Evolutionary conservation across 805 yeast genomes (phyloP), one percentile per base, ranked within the genome.

Genomic region (Komagataella kurtzmanii): DNA sequence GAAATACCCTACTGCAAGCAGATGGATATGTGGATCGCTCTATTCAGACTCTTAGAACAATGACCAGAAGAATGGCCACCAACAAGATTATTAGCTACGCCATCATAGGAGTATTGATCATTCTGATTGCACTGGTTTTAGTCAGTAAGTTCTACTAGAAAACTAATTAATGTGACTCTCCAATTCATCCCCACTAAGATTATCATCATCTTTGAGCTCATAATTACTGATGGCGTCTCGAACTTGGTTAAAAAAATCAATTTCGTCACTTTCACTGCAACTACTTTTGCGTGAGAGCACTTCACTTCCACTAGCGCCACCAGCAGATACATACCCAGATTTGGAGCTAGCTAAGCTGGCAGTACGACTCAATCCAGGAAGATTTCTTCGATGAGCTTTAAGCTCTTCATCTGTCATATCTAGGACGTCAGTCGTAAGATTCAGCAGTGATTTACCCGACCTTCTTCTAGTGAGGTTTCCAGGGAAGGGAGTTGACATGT

Each of bases 51-150:
- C 72, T 93, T 60, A 81, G 88, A 59, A 76, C 87, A 17, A 93
- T 93, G 99, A 85, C 96, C 23, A 77, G 98, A 66, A 73, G 98
- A 60, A 75, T 90, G 74, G 88, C 95, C 8, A 91, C 97, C 5
- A 91, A 91, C 67, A 85, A 88, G 65, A 74, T 90, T 58, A 85
- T 91, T 56, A 87, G 95, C 53, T 87, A 88, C 60, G 95, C 95
- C 8, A 91, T 91, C 53, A 91, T 91, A 52, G 96, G 86, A 6
- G 90, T 91, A 17, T 75, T 91, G 61, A 80, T 91, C 6, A 61
- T 91, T 51, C 73, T 91, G 60, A 91, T 91, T 49, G 69, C 91
- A 56, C 72, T 91, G 56, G 97, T 89, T 6, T 70, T 91, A 52
- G 86, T 87, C 49, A 82, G 88, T 63, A 91, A 91, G 67, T 85